Base-by-base conservation (phyloP, 768 basidiomycete species). In the Kwoniella mangroviensis region DNA sequence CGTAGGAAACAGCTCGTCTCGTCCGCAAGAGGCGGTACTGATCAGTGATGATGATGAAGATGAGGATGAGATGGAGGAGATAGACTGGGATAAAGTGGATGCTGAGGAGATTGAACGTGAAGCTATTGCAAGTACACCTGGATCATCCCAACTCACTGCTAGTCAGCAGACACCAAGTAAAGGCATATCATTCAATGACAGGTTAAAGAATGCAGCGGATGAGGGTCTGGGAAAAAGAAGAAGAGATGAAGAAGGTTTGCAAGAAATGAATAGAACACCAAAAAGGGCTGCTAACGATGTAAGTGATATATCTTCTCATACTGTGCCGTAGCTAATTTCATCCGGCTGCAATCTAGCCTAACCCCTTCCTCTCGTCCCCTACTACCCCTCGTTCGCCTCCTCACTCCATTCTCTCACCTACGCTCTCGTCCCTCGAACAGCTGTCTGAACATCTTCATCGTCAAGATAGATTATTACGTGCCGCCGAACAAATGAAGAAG, bases 51-150 rank as follows among this genome's bases (percentile, higher is more conserved):
- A 56, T 55, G 72, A 56, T 24, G 69, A 56, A 17, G 41, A 70
- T 28, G 74, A 71, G 52, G 60, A 74, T 19, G 65, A 64, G 12
- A 61, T 63, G 22, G 77, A 73, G 19, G 75, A 76, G 56, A 75
- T 79, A 19, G 77, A 79, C 45, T 80, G 79, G 79, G 68, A 60
- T 26, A 61, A 75, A 24, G 79, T 80, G 9, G 76, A 80, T 60
- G 69, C 79, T 2, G 76, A 80, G 49, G 66, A 60, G 4, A 61
- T 80, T 10, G 79, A 80, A 49, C 67, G 73, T 4, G 73, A 78
- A 41, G 79, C 79, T 4, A 74, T 78, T 5, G 72, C 73, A 1
- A 73, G 69, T 59, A 74, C 74, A 11, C 78, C 78, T 4, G 57
- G 61, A 12, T 70, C 72, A 3, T 75, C 76, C 0, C 79, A 77